A percentile compares a stretch with the other conserved stretches of the same genome.
These are phyloP conservation scores for Gnomoniopsis sp. DNA, from an alignment of 2,329 filamentous ascomycete genomes.

Conservation along the genomic window DNA sequence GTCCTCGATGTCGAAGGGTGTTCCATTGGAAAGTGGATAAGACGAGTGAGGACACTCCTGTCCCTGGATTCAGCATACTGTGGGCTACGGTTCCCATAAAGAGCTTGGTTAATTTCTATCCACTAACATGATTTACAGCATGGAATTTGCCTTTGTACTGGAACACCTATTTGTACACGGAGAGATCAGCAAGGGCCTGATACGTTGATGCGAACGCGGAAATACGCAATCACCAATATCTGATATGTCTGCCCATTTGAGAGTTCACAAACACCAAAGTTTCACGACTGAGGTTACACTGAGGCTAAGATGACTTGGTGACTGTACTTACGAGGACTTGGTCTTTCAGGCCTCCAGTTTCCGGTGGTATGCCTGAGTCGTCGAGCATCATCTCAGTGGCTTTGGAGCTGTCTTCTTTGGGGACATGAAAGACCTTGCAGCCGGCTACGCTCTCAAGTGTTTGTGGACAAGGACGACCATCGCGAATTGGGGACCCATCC, in stretches of 20 bases:
- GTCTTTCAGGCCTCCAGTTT: constrained; percentile 9
- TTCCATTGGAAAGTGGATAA: constrained; percentile 16
- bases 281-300: too few relatives aligned
- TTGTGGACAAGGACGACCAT: constrained; percentile 2
- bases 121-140: constrained; percentile 14
- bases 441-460: neutral
- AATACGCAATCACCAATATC: too few relatives aligned
- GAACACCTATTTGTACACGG: too few relatives aligned
- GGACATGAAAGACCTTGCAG: constrained; percentile 12
- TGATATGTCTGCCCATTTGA: too few relatives aligned
- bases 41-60: constrained; percentile 18
- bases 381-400: constrained; percentile 8
- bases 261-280: too few relatives aligned
- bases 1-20: constrained; percentile 18
- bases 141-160: constrained; percentile 16
- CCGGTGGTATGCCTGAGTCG: neutral
- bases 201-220: too few relatives aligned
- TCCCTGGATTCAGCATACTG: neutral
- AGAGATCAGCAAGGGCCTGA: too few relatives aligned
- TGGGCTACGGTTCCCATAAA: too few relatives aligned
- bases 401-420: constrained; percentile 13
- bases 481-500: constrained; percentile 5
- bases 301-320: too few relatives aligned
- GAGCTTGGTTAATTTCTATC: neutral
- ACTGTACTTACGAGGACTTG: constrained; percentile 18